Evolutionary conservation across 2,329 filamentous ascomycete genomes (phyloP), one percentile per base, ranked within the genome.

Genomic region (Ceratocystis papillata): DNA sequence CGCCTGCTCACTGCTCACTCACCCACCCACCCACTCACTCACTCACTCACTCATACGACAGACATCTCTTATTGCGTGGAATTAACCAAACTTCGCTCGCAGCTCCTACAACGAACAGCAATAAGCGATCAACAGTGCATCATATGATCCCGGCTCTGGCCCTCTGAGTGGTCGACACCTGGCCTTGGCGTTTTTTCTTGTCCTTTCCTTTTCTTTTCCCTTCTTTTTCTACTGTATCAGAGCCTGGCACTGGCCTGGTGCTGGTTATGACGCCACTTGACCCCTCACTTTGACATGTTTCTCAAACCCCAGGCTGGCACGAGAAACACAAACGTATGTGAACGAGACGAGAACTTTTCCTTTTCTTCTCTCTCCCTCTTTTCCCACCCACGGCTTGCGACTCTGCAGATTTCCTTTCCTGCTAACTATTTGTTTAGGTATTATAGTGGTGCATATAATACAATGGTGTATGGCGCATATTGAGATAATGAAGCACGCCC

Each of bases 271-370:
- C 55, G 55, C 55, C 55, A 59, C 48, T 59, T 17, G 33, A 22
- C 55, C 50, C 55, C 55, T 59, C 55, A 59, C 55, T 59, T 59
- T 59, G 55, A 59, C 55, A 59, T 59, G 55, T 59, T 59, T 59
- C 55, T 59, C 55, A 37, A 59, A 30, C 55, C 55, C 33, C 55
- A 59, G 15, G 55, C 28, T 37, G 55, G 55, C 55, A 62, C 33
- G 12, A 45, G 59, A 62, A 45, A 44, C 30, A 45, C 22, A 33
- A 20, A 45, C 3, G 12, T 41, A 41, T 41, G 20, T 33, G 33
- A 33, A 37, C n/a, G 12, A 28, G 59, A 25, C n/a, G 20, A 28
- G 59, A 41, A 57, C 45, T 45, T 53, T 64, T 46, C 45, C 50
- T 63, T 63, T 53, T 63, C 33, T 63, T 37, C 48, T 12, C 46